Conservation (phyloP, 208 protist species). For the Acanthamoeba triangularis region DNA sequence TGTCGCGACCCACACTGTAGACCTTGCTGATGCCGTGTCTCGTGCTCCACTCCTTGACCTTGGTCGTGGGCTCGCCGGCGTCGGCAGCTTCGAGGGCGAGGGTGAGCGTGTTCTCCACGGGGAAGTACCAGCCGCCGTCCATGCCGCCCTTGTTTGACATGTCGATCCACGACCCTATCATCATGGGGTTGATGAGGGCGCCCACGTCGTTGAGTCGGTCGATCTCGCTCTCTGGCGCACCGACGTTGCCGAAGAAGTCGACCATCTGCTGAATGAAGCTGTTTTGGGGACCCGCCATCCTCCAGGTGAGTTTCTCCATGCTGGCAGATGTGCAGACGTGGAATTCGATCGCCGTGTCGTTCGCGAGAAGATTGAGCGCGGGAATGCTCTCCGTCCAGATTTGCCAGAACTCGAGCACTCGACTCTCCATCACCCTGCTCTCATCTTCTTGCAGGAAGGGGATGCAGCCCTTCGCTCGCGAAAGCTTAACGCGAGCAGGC, state of each 20-base stretch:
- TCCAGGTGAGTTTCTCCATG: constrained; percentile 88
- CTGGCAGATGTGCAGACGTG: constrained; percentile 84
- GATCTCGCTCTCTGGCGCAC: constrained; percentile 88
- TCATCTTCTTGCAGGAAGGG: constrained; percentile 81
- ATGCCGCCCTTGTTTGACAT: constrained; percentile 88
- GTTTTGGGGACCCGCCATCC: constrained; percentile 85
- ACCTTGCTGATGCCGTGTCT: constrained; percentile 78
- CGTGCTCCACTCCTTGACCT: constrained; percentile 82
- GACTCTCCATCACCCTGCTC: constrained; percentile 81
- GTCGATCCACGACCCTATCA: constrained; percentile 90
- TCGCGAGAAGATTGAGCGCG: constrained; percentile 76
- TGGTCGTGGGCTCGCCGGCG: constrained; percentile 80
- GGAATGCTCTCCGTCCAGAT: constrained; percentile 86
- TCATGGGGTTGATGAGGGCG: constrained; percentile 87
- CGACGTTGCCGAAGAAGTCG: constrained; percentile 90
- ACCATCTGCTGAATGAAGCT: constrained; percentile 90
- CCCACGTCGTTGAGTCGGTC: constrained; percentile 88
- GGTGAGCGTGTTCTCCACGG: constrained; percentile 84
- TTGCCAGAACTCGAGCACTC: constrained; percentile 88
- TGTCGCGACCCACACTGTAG: constrained; percentile 86
- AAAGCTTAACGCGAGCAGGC: not conserved
- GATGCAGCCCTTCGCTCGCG: constrained; percentile 58
- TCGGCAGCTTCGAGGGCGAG: constrained; percentile 85
- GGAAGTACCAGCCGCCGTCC: constrained; percentile 90
- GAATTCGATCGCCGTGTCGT: constrained; percentile 84